Base-by-base conservation (phyloP, 805 yeast genomes). In the Barnettozyma pratensis region DNA sequence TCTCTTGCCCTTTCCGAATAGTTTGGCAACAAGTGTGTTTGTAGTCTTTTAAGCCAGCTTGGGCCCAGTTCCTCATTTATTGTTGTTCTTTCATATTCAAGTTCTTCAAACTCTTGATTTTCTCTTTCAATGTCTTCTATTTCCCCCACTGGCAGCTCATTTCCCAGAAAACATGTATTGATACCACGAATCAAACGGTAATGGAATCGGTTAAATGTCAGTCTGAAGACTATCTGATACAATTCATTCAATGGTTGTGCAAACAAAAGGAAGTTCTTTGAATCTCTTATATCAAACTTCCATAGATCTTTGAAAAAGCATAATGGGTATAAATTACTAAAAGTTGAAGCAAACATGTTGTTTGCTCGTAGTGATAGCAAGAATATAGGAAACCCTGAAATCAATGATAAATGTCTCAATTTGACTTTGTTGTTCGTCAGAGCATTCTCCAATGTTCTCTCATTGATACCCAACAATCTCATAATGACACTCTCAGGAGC, bases 151-250 rank as follows among this genome's bases (percentile, higher is more conserved):
- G 70, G 59, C 7, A 69, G 39, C 31, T 64, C 54, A 49, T 65
- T 70, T 19, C 70, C 54, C 36, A 57, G 53, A 44, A 68, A 68
- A 47, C 63, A 63, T 1, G 72, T 71, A 44, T 65, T 70, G 1
- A 62, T 58, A 12, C 54, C 51, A 38, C 56, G 56, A 35, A 64
- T 59, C 68, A 68, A 65, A 14, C 58, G 58, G 48, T 68, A 71
- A 53, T 71, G 71, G 4, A 62, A 9, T 38, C 70, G 57, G 51
- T 72, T 71, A 30, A 63, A 42, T 0, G 66, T 57, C 26, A 61
- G 12, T 9, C 45, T 50, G 50, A 49, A 61, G 7, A 60, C 3
- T 4, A 53, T 19, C 6, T 46, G 39, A 40, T 65, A 65, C 3
- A 49, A 19, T 14, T 29, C 35, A 41, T 49, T 53, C 3, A 52